Percentiles rank a stretch among this genome's conserved stretches.
These are phyloP conservation scores for Pythium rishiriense DNA, from an alignment of 352 stramenopile genomes.

Conservation along the genomic window DNA sequence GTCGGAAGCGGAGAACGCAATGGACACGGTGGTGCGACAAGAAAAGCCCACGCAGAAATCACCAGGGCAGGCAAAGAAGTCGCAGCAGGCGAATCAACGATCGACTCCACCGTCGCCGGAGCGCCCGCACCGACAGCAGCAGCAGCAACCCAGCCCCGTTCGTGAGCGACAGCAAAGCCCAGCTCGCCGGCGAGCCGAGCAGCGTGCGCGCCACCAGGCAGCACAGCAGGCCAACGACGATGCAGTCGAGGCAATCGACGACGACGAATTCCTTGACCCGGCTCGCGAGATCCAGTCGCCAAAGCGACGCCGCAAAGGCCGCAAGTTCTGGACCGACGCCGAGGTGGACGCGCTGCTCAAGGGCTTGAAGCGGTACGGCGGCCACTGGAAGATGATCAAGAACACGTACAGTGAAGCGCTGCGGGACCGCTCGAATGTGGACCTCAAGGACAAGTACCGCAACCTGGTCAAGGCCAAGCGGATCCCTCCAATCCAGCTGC, in stretches of 20 bases:
- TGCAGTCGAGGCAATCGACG: conserved; percentile 21
- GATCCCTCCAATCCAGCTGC: conserved; percentile 27
- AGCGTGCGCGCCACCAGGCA: neutral
- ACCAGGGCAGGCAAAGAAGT: conserved; percentile 16
- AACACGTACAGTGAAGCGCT: conserved; percentile 48
- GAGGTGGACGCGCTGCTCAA: conserved; percentile 61
- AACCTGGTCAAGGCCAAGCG: conserved; percentile 60
- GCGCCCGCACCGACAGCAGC: neutral
- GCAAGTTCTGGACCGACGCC: conserved; percentile 48
- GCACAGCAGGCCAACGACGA: neutral
- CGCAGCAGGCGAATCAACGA: neutral
- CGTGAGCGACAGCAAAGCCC: conserved; percentile 1
- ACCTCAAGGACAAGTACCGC: conserved; percentile 86
- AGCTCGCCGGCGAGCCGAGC: conserved; percentile 3
- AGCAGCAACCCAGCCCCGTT: conserved; percentile 1
- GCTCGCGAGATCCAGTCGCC: neutral
- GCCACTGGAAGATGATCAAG: conserved; percentile 72
- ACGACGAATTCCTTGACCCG: conserved; percentile 22
- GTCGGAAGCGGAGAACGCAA: conserved; percentile 25
- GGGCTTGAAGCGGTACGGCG: conserved; percentile 54
- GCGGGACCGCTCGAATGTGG: conserved; percentile 58
- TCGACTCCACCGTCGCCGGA: neutral
- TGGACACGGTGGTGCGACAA: conserved; percentile 27
- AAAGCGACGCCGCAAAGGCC: conserved; percentile 6
- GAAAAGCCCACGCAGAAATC: conserved; percentile 24